Evolutionary conservation across 73 alveolate genomes (phyloP), one percentile per base, ranked within the genome.

Genomic region (Symbiodinium natans): DNA sequence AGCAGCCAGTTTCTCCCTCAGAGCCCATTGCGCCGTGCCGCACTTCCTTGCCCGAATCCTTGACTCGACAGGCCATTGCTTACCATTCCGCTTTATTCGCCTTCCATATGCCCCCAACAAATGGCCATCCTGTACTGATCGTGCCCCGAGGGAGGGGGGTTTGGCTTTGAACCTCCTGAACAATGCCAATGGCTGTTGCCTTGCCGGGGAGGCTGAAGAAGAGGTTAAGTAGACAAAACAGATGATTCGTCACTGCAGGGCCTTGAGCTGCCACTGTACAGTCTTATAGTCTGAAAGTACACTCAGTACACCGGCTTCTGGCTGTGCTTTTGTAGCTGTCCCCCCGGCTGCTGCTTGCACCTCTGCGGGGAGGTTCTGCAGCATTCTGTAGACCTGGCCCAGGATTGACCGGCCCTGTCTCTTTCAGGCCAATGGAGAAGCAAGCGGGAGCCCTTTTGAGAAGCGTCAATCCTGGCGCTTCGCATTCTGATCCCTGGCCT

Each of bases 81-180:
- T 21, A 27, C 71, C 71, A 29, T 63, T 63, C 80, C 1, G 33
- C 10, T 3, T 63, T 31, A 3, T 2, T 23, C 31, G 15, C 80
- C n/a, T n/a, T n/a, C n/a, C 31, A 15, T 9, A 27, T 31, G 80
- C 11, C 2, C 71, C 3, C 2, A 0, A 52, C 31, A 52, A 27
- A 63, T 63, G 80, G 19, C 80, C 31, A 63, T 63, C 80, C 80
- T 52, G 71, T 29, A 52, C 71, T 6, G 0, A 52, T 52, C 80
- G 80, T 63, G 80, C 80, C 19, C 36, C 80, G 80, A 63, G 17
- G 80, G 80, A 63, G 80, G 80, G 80, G 80, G 80, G 80, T 31
- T 63, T 63, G 19, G 80, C 80, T 1, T 63, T 7, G 80, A 63
- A 63, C 80, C 80, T 63, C 80, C 31, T 63, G 80, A 63, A 63